Evolutionary conservation across 371 early-diverging fungal genomes (phyloP).

Genomic region (Mucor mucedo): DNA sequence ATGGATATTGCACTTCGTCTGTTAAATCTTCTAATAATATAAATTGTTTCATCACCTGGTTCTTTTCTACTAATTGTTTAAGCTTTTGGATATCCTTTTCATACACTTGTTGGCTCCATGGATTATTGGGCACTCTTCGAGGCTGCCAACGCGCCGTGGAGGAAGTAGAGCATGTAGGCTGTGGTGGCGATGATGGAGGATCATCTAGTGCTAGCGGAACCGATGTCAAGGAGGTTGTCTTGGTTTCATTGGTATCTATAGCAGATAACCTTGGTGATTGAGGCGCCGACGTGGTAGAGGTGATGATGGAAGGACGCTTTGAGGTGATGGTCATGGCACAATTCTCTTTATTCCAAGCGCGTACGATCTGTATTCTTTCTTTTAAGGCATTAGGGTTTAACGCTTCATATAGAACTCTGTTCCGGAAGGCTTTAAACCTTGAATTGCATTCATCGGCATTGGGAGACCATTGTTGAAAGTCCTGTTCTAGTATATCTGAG

Average conservation of each 20-base stretch:
- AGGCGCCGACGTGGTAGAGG: constrained; percentile 4
- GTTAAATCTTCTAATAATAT: constrained; percentile 91
- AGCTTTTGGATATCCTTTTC: constrained; percentile 22
- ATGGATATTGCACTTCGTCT: constrained; percentile 77
- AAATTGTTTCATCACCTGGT: constrained; percentile 59
- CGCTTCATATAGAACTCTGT: constrained; percentile 70
- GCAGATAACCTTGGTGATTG: constrained; percentile 2
- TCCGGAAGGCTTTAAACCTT: constrained; percentile 50
- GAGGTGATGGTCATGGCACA: constrained; percentile 4
- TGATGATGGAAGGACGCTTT: constrained; percentile 7
- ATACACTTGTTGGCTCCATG: constrained; percentile 31
- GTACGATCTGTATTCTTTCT: constrained; percentile 45
- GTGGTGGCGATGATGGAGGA: not conserved
- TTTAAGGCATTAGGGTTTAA: constrained; percentile 67
- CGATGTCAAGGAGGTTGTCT: not conserved
- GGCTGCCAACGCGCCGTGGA: constrained; percentile 18
- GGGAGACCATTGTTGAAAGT: constrained; percentile 44
- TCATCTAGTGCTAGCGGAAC: not conserved
- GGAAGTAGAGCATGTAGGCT: not conserved
- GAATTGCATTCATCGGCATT: constrained; percentile 20
- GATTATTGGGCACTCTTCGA: constrained; percentile 19
- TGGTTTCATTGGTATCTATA: not conserved
- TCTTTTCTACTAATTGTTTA: constrained; percentile 9
- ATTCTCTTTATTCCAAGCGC: constrained; percentile 17
- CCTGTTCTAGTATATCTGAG: constrained; percentile 7